Base-by-base conservation (phyloP, 2,329 filamentous ascomycete species). In the Alternaria angustiovoidea region DNA sequence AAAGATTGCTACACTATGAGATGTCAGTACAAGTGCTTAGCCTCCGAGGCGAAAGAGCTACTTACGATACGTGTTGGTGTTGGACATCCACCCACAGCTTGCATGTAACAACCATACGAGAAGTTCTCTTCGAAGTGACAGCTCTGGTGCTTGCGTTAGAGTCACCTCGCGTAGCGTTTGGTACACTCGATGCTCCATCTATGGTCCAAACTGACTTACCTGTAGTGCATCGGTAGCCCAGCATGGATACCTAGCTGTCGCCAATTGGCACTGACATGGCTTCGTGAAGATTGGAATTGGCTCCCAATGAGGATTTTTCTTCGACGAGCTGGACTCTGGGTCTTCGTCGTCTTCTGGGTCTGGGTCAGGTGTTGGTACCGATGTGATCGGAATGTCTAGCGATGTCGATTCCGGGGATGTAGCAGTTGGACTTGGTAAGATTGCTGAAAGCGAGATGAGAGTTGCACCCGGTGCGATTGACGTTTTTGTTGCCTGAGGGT, bases 241-340 rank as follows among this genome's bases (percentile, higher is more conserved):
- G 44, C 73, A 75, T 20, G 73, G 72, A 59, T 70, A 72, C 47
- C 36, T 18, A 8, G 66, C 67, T 28, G 69, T 73, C 44, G 59
- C 54, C 42, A 73, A 26, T 22, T 69, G 59, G 57, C 73, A 75
- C 28, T 69, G 61, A 42, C 71, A 75, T 92, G 34, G 83, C 80
- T 54, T 83, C 79, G n/a, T 86, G 76, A 48, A 95, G 78, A 30
- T 87, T 81, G 41, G 80, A 72, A 65, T 88, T 80, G 59, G 82
- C 78, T 18, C 83, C 75, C 28, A 90, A 68, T 55, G 86, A 80
- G 47, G 85, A 73, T 3, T 88, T 82, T 7, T 87, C 85, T 48
- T 63, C 5, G 61, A 55, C 22, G 57, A 54, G 28, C 57, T 57
- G 20, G 30, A 22, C 11, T 47, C 41, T 28, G 24, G 24, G 38